Evolutionary conservation across 805 yeast species (phyloP).

Genomic region (Jamesozyma spencerorum): DNA sequence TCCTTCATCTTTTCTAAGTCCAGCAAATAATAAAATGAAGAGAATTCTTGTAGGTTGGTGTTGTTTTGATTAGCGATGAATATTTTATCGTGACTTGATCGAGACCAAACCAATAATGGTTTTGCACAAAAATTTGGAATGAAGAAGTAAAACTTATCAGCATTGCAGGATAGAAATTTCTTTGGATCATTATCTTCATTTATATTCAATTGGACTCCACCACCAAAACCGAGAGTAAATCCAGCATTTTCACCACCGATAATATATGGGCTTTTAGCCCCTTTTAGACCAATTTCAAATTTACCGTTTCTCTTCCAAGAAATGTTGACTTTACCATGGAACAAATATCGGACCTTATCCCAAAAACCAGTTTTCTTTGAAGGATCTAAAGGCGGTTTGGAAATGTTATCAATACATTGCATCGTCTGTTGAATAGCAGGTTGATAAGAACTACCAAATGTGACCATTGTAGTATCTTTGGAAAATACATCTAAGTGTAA

Average conservation of each 20-base stretch:
- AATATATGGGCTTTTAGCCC: slow-evolving; percentile 71
- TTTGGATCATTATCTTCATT: slow-evolving; percentile 63
- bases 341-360: slow-evolving; percentile 73
- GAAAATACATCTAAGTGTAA: slow-evolving; percentile 48
- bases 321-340: slow-evolving; percentile 63
- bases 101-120: slow-evolving; percentile 50
- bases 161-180: slow-evolving; percentile 52
- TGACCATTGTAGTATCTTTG: slow-evolving; percentile 49
- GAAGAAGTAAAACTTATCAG: slow-evolving; percentile 57
- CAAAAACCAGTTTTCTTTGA: slow-evolving; percentile 81
- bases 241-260: slow-evolving; percentile 65
- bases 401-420: slow-evolving; percentile 69
- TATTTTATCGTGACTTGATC: slow-evolving; percentile 36
- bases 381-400: slow-evolving; percentile 85
- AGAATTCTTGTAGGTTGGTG: slow-evolving; percentile 35
- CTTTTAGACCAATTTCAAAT: slow-evolving; percentile 56
- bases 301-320: slow-evolving; percentile 42
- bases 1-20: slow-evolving; percentile 19
- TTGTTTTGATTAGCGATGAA: slow-evolving; percentile 38
- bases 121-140: slow-evolving; percentile 65
- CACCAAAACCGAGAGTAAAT: slow-evolving; percentile 61
- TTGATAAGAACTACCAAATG: slow-evolving; percentile 80
- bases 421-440: slow-evolving; percentile 77
- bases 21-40: slow-evolving; percentile 42
- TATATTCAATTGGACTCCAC: slow-evolving; percentile 48